A percentile compares a stretch with the other conserved stretches of the same genome.
These are phyloP conservation scores for Pseudopithomyces chartarum DNA, from an alignment of 2,329 filamentous ascomycete genomes.

Conservation along the genomic window DNA sequence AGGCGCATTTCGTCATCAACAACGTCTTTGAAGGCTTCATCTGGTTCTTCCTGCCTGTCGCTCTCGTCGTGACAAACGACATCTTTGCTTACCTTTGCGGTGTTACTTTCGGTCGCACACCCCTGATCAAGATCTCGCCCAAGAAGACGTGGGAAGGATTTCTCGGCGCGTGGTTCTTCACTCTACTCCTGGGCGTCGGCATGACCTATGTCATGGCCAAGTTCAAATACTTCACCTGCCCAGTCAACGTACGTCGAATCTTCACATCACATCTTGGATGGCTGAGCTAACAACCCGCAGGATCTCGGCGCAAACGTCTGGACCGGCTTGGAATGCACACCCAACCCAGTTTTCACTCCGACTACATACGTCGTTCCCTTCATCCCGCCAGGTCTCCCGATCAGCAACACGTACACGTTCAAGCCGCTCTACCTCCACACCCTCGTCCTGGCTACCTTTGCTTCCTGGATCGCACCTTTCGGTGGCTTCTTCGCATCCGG, in stretches of 20 bases:
- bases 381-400: slow-evolving; percentile 54
- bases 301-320: slow-evolving; percentile 93
- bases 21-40: slow-evolving; percentile 99
- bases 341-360: slow-evolving; percentile 88
- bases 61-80: slow-evolving; percentile 96
- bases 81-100: slow-evolving; percentile 98
- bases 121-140: slow-evolving; percentile 95
- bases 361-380: slow-evolving; percentile 71
- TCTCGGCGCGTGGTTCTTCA: slow-evolving; percentile 94
- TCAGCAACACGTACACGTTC: slow-evolving; percentile 73
- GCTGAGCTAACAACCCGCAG: slow-evolving; percentile 26
- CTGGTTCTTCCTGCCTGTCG: slow-evolving; percentile 97
- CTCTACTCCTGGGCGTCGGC: slow-evolving; percentile 79
- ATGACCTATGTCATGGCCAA: slow-evolving; percentile 84
- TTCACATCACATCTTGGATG: too few relatives aligned
- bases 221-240: slow-evolving; percentile 98
- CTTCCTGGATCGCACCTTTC: slow-evolving; percentile 94
- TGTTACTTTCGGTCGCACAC: slow-evolving; percentile 94
- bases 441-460: slow-evolving; percentile 87
- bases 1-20: slow-evolving; percentile 99
- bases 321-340: slow-evolving; percentile 85
- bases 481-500: slow-evolving; percentile 98
- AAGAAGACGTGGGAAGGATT: slow-evolving; percentile 99
- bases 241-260: slow-evolving; percentile 72
- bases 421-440: slow-evolving; percentile 94